Conservation (phyloP, 139 green algal genomes). For the Chlamydomonas sphaeroides region DNA sequence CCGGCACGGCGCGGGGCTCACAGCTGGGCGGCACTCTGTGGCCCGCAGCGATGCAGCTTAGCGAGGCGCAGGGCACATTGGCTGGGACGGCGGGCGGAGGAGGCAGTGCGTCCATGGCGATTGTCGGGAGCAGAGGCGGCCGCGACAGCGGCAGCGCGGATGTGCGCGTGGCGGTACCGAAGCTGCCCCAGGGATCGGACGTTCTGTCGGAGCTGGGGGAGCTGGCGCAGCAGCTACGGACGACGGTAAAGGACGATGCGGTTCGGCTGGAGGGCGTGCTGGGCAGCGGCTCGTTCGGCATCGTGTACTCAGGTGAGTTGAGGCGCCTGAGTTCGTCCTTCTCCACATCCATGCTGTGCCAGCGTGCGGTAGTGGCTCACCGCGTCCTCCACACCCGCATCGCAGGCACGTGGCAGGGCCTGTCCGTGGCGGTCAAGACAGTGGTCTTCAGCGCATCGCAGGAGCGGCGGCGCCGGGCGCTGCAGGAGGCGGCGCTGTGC, state of each 20-base stretch:
- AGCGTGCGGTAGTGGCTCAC: no score
- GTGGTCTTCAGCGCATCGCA: not conserved
- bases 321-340: no score
- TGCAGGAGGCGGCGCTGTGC: conserved; percentile 50
- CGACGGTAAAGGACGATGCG: not conserved
- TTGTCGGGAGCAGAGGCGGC: no score
- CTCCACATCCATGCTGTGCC: no score
- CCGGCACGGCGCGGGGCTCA: no score
- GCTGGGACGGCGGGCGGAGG: not conserved
- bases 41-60: no score
- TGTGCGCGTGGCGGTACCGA: not conserved
- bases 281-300: not conserved
- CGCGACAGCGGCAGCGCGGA: not conserved
- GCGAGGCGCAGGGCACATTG: no score
- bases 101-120: no score
- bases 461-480: conserved; percentile 16
- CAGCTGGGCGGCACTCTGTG: no score
- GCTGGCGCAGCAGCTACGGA: not conserved
- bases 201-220: not conserved
- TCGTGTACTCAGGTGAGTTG: not conserved
- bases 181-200: not conserved
- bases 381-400: no score
- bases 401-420: conserved; percentile 36
- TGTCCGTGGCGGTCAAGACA: conserved; percentile 40
- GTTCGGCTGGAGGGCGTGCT: not conserved